Conservation (phyloP, 225 moss, liverwort and hornwort species). For the Antitrichia curtipendula region DNA sequence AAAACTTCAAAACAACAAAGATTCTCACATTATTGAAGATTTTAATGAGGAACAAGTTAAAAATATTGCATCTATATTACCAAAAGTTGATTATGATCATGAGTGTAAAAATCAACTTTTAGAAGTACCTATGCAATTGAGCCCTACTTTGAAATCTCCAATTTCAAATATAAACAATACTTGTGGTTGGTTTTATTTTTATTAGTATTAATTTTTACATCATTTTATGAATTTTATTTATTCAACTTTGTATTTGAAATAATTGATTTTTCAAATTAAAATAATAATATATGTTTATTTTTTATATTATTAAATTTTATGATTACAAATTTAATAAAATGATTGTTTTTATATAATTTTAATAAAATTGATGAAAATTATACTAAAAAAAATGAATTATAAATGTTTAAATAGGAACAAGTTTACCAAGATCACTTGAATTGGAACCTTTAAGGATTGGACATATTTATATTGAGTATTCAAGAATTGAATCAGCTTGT, state of each 20-base stretch:
- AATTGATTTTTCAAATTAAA: too few relatives aligned
- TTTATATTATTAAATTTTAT: too few relatives aligned
- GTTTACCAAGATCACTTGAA: background rate
- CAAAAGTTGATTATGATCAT: background rate
- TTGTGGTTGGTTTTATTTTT: background rate
- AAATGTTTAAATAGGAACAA: background rate
- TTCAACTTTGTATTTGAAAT: background rate
- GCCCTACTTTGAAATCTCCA: background rate
- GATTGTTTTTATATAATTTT: fast-evolving
- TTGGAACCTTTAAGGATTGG: conserved; percentile 8
- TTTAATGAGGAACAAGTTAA: background rate
- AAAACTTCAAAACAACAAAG: background rate
- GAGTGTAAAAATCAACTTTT: background rate
- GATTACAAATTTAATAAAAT: too few relatives aligned
- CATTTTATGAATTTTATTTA: background rate
- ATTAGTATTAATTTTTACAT: too few relatives aligned
- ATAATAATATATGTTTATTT: too few relatives aligned
- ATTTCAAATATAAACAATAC: background rate
- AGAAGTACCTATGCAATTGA: background rate
- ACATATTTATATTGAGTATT: conserved; percentile 60
- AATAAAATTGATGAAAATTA: background rate
- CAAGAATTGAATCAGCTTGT: conserved; percentile 58
- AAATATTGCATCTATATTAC: background rate
- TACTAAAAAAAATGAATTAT: background rate
- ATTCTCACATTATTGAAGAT: background rate